Evolutionary conservation across 805 yeast species (phyloP).

Genomic region (Yarrowia deformans): DNA sequence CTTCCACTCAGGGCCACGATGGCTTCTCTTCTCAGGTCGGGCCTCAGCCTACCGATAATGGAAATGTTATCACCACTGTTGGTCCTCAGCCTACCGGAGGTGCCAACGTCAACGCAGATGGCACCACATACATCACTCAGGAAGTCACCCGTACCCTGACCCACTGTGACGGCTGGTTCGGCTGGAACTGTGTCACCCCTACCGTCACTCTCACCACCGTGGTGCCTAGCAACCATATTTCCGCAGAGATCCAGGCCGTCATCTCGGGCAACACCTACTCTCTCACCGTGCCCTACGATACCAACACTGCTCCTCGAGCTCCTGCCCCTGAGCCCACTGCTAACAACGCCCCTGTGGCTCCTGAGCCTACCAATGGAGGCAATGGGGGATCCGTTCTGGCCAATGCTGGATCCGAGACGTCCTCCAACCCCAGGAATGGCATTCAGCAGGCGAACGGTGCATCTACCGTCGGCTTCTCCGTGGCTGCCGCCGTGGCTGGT

Average conservation of each 20-base stretch:
- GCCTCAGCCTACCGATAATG: background rate
- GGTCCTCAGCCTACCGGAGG: background rate
- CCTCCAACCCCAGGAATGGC: background rate
- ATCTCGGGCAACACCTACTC: background rate
- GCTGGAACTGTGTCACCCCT: conserved; percentile 19
- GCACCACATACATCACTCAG: conserved; percentile 21
- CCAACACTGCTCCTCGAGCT: conserved; percentile 8
- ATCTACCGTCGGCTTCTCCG: background rate
- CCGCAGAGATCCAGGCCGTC: background rate
- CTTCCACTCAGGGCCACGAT: background rate
- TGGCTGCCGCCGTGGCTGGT: conserved; percentile 9
- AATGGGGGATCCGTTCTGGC: background rate
- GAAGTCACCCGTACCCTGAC: conserved; percentile 8
- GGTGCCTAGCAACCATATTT: conserved; percentile 11
- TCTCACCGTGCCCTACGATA: conserved; percentile 25
- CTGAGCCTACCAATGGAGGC: too few species aligned
- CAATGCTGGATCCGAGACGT: too few species aligned
- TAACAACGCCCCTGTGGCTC: background rate
- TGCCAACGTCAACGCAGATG: background rate
- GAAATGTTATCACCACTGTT: background rate
- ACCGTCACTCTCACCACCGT: conserved; percentile 18
- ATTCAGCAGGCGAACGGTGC: conserved; percentile 33
- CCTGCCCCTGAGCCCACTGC: conserved; percentile 3
- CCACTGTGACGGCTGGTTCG: conserved; percentile 16
- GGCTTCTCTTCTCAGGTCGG: too few species aligned